Conservation (phyloP, 495 filamentous ascomycete species). For the Diplogelasinospora grovesii region DNA sequence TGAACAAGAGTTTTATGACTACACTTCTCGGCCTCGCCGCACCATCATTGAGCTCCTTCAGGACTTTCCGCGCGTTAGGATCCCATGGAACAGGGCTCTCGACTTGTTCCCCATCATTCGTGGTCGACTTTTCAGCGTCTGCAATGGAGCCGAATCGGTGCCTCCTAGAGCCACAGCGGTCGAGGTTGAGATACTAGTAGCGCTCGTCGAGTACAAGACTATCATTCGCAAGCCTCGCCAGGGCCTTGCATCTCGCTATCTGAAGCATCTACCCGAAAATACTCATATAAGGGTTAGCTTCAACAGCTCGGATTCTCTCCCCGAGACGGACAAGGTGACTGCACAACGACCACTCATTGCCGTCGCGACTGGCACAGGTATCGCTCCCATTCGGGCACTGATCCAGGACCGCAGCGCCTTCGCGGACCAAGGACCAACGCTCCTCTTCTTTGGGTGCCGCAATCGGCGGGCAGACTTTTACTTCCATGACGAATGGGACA, state of each 20-base stretch:
- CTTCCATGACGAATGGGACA: constrained; percentile 68
- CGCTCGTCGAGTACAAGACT: constrained; percentile 88
- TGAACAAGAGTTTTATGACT: constrained; percentile 90
- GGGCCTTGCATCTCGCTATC: constrained; percentile 84
- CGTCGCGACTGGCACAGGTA: constrained; percentile 82
- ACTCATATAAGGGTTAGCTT: constrained; percentile 54
- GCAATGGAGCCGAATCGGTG: constrained; percentile 54
- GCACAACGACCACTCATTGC: constrained; percentile 56
- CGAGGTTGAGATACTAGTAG: constrained; percentile 70
- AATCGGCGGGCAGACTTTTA: constrained; percentile 69
- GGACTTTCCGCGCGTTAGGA: constrained; percentile 77
- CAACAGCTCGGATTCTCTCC: constrained; percentile 16
- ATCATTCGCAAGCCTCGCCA: constrained; percentile 79
- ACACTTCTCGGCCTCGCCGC: constrained; percentile 84
- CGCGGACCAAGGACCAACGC: constrained; percentile 17
- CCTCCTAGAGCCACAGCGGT: constrained; percentile 24
- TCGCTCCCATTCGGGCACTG: constrained; percentile 80
- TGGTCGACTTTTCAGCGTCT: constrained; percentile 81
- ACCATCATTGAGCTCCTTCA: constrained; percentile 86
- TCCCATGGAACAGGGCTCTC: constrained; percentile 66
- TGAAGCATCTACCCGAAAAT: constrained; percentile 54
- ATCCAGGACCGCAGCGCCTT: constrained; percentile 54
- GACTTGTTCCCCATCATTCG: constrained; percentile 69
- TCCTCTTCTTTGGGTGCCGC: constrained; percentile 76
- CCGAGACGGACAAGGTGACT: constrained; percentile 3